A percentile compares a stretch with the other conserved stretches of the same genome.
Evolutionary conservation across 2,329 filamentous ascomycete species (phyloP).

Genomic region (Xylariaceae sp.): DNA sequence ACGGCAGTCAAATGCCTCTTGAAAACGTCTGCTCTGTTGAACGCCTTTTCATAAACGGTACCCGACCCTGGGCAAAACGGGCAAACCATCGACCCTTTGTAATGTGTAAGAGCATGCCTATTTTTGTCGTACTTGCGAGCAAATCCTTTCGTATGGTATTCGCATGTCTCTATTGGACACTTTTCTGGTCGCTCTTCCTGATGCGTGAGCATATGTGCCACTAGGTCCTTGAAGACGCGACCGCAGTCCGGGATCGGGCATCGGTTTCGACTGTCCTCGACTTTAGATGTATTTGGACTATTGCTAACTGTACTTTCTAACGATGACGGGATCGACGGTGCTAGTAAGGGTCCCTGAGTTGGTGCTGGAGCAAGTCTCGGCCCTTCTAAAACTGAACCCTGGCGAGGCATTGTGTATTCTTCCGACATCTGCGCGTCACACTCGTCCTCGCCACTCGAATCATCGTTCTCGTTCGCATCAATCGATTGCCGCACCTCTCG

Average conservation of each 20-base stretch:
- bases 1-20: slow-evolving; percentile 88
- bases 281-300: slow-evolving; percentile 30
- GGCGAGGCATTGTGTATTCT: slow-evolving; percentile 43
- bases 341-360: slow-evolving; percentile 29
- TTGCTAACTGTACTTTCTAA: slow-evolving; percentile 32
- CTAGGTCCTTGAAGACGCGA: slow-evolving; percentile 81
- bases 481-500: slow-evolving; percentile 49
- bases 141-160: slow-evolving; percentile 89
- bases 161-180: slow-evolving; percentile 86
- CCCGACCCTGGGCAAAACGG: slow-evolving; percentile 89
- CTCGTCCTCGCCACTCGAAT: slow-evolving; percentile 49
- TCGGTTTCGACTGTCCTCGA: slow-evolving; percentile 38
- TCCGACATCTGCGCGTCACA: slow-evolving; percentile 38
- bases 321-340: slow-evolving; percentile 31
- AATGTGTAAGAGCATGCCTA: slow-evolving; percentile 86
- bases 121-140: slow-evolving; percentile 97
- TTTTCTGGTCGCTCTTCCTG: slow-evolving; percentile 88
- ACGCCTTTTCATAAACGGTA: slow-evolving; percentile 85
- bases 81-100: slow-evolving; percentile 96
- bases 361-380: slow-evolving; percentile 32
- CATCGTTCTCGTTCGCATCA: slow-evolving; percentile 41
- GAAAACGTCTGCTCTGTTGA: slow-evolving; percentile 93
- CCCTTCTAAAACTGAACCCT: slow-evolving; percentile 30
- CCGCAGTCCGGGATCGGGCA: slow-evolving; percentile 83
- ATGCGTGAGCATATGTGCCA: slow-evolving; percentile 92